These are phyloP conservation scores for Hemisphaericaspora subhashii DNA, from an alignment of 1,139 yeast species.

Conservation along the genomic window DNA sequence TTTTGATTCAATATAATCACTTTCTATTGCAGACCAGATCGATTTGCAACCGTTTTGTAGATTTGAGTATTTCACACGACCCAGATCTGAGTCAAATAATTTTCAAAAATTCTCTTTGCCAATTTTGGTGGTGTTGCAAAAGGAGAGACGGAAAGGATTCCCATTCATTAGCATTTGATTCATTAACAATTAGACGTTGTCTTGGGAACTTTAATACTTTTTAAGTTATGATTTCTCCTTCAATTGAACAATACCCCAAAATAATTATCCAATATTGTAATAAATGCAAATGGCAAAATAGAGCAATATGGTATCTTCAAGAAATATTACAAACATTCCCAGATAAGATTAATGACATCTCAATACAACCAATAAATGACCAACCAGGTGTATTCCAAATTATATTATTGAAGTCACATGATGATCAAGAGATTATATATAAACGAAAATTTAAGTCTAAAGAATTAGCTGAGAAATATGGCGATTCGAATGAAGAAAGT, in stretches of 20 bases:
- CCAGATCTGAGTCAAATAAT: no score
- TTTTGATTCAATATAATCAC: no score
- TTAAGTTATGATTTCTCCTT: neutral
- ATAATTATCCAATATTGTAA: constrained; percentile 43
- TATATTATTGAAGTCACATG: constrained; percentile 15
- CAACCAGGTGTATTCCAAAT: constrained; percentile 42
- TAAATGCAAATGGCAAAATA: constrained; percentile 49
- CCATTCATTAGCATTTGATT: no score
- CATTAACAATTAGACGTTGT: no score
- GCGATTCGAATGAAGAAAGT: constrained; percentile 26
- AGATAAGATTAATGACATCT: constrained; percentile 36
- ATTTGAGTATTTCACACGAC: no score
- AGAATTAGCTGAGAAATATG: constrained; percentile 11
- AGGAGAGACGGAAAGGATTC: no score
- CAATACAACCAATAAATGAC: constrained; percentile 40
- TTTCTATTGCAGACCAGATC: no score
- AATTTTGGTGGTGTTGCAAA: no score
- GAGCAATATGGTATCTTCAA: constrained; percentile 49
- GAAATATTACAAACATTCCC: constrained; percentile 47
- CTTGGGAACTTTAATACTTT: no score
- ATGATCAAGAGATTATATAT: constrained; percentile 27
- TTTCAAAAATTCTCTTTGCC: no score
- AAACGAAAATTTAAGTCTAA: constrained; percentile 38
- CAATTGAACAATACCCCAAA: constrained; percentile 23
- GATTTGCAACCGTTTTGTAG: no score